Evolutionary conservation across 768 basidiomycete species (phyloP).

Genomic region (Trametes gibbosa): DNA sequence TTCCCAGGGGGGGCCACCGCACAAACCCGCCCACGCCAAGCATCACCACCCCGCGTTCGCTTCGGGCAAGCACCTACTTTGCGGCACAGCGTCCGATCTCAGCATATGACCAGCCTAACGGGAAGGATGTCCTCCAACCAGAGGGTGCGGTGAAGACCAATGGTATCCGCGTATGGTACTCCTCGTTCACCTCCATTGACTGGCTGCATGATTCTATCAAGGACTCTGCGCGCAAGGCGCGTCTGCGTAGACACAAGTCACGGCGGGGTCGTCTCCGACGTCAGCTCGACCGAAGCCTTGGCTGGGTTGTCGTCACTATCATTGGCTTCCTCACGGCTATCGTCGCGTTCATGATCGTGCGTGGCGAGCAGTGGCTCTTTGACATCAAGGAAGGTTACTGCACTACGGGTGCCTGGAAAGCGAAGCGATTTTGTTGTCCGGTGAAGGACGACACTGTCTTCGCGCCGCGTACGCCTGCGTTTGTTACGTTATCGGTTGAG

Average conservation of each 20-base stretch:
- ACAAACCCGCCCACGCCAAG: constrained; percentile 37
- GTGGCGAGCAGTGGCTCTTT: constrained; percentile 86
- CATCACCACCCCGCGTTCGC: constrained; percentile 33
- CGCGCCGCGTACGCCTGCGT: background rate
- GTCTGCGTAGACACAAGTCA: constrained; percentile 68
- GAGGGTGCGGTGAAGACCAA: constrained; percentile 69
- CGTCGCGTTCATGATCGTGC: constrained; percentile 82
- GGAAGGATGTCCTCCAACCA: constrained; percentile 32
- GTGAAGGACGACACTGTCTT: constrained; percentile 17
- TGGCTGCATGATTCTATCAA: constrained; percentile 98
- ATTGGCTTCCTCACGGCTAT: constrained; percentile 86
- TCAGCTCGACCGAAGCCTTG: constrained; percentile 71
- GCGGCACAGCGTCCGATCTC: constrained; percentile 62
- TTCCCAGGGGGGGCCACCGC: constrained; percentile 27
- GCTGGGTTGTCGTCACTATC: constrained; percentile 87
- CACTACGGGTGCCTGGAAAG: constrained; percentile 60
- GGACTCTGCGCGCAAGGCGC: constrained; percentile 79
- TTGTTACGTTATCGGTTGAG: constrained; percentile 23
- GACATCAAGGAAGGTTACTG: constrained; percentile 94
- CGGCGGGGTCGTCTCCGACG: constrained; percentile 62
- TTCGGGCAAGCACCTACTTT: constrained; percentile 32
- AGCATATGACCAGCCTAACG: constrained; percentile 60
- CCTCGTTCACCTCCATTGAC: constrained; percentile 87
- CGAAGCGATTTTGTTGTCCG: constrained; percentile 83
- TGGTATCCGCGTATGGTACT: constrained; percentile 91